Evolutionary conservation across 768 basidiomycete genomes (phyloP), one percentile per base, ranked within the genome.

Genomic region (Leccinellum rugosiceps): DNA sequence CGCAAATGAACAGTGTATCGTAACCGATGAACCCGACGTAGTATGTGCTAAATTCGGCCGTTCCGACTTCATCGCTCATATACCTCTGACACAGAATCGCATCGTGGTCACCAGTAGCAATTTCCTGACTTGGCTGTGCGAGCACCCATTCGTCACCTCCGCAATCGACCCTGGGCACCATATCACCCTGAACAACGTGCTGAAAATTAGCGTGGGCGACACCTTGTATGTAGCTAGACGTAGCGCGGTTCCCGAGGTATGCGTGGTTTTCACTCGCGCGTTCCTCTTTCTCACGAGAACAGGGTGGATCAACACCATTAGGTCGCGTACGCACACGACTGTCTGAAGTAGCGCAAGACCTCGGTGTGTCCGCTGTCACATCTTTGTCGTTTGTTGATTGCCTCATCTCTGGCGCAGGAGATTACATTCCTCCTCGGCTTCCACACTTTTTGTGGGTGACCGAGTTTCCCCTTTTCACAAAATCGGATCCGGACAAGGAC

Each of bases 401-500:
- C 54, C 49, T 63, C 52, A 64, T 53, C 58, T 30, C 47, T 28
- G 56, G 61, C 64, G 50, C 64, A 88, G 89, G 86, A 52, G 80
- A 83, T 50, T 78, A 86, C 56, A 71, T 69, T 15, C 77, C 87
- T 11, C 74, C 85, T 3, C 53, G 77, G 28, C 73, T 74, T 25
- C 92, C 92, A 49, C 88, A 92, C 71, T 95, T 98, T 73, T 78
- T 95, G 19, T 98, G 95, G 95, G 83, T 98, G 53, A 96, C 93
- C 5, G 94, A 96, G 71, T 97, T 97, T 70, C 95, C 95, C 14
- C 79, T 98, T 23, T 97, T 96, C 76, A 86, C 94, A 15, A 84
- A 80, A 30, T 85, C 87, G 35, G 94, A 97, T 70, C 78, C 80
- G 55, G 94, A 97, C 76, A 97, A 97, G 74, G 86, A 90, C 35